These are phyloP conservation scores for Cucumis cinereus DNA, from an alignment of 306 rosid genomes.

Conservation along the genomic window DNA sequence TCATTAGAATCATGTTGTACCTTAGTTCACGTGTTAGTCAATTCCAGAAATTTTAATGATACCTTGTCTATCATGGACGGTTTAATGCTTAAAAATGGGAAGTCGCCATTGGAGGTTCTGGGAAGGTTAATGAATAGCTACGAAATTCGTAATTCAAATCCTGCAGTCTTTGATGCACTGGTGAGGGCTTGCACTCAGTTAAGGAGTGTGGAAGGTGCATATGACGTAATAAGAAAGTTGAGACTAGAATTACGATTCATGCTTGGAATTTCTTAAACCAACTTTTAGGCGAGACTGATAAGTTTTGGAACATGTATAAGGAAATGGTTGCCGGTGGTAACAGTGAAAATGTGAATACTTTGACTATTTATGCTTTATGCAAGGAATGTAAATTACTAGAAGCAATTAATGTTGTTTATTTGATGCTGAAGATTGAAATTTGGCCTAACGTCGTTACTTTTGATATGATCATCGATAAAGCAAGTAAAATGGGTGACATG, in stretches of 20 bases:
- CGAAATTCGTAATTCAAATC: slow-evolving; percentile 20
- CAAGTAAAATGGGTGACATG: slow-evolving; percentile 35
- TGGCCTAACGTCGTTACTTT: slow-evolving; percentile 43
- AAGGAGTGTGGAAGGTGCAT: slow-evolving; percentile 35
- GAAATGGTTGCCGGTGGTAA: slow-evolving; percentile 42
- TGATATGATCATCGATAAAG: slow-evolving; percentile 43
- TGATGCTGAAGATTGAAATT: slow-evolving; percentile 32
- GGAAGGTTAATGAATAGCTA: slow-evolving; percentile 28
- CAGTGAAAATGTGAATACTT: slow-evolving; percentile 34
- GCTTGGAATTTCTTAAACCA: slow-evolving; percentile 51
- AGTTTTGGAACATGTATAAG: slow-evolving; percentile 37
- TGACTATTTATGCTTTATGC: slow-evolving; percentile 40
- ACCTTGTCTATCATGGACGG: slow-evolving; percentile 29
- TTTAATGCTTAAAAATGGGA: slow-evolving; percentile 22
- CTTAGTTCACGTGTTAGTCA: slow-evolving; percentile 40
- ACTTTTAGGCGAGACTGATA: slow-evolving; percentile 24
- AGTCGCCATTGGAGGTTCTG: slow-evolving; percentile 27
- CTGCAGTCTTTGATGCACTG: slow-evolving; percentile 39
- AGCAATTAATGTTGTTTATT: slow-evolving; percentile 29
- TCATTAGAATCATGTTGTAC: slow-evolving; percentile 29
- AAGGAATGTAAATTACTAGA: slow-evolving; percentile 33
- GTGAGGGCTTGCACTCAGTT: slow-evolving; percentile 39
- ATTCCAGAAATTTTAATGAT: slow-evolving; percentile 30
- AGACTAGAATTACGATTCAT: slow-evolving; percentile 29
- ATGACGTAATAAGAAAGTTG: slow-evolving; percentile 28